Evolutionary conservation across 148 eudicot species (phyloP), one percentile per base, ranked within the genome.

Genomic region (Talinum fruticosum): DNA sequence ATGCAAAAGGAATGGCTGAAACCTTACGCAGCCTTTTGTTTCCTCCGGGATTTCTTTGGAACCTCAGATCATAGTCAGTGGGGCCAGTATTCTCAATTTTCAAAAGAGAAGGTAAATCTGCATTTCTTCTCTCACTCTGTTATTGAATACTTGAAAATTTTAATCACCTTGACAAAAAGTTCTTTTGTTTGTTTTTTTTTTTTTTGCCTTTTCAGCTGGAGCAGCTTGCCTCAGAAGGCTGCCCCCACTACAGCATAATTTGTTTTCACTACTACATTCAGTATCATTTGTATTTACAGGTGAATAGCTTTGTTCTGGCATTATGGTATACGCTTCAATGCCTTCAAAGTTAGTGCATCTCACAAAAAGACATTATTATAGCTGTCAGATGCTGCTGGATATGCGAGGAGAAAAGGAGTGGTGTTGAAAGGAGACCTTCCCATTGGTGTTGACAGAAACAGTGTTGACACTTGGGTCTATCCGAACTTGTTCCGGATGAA

Each of bases 401-500:
- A 96, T 90, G 97, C 99, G 61, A 88, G 93, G 84, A 83, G 64
- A 80, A 93, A 93, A 62, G 93, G 94, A 65, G 99, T 96, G 69
- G 86, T 96, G 53, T 83, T 96, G 75, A 96, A 96, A 87, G 99
- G 99, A 57, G 99, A 96, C 84, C 94, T 96, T 38, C 99, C 99
- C 10, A 96, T 96, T 35, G 99, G 99, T 15, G 99, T 96, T 24
- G 99, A 91, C 81, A 86, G 90, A 73, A 91, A 91, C 67, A 96
- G 99, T 84, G 99, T 96, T 67, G 99, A 96, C 85, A 96, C 99
- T 65, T 96, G 99, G 99, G 99, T 96, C 70, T 79, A 88, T 79
- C 99, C 99, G 30, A 93, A 68, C 78, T 83, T 96, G 78, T 96
- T 96, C 74, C 89, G 97, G 76, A 96, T 96, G 99, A 96, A 89